These are phyloP conservation scores for Leptographium procerum DNA, from an alignment of 2,329 filamentous ascomycete species.

Conservation along the genomic window DNA sequence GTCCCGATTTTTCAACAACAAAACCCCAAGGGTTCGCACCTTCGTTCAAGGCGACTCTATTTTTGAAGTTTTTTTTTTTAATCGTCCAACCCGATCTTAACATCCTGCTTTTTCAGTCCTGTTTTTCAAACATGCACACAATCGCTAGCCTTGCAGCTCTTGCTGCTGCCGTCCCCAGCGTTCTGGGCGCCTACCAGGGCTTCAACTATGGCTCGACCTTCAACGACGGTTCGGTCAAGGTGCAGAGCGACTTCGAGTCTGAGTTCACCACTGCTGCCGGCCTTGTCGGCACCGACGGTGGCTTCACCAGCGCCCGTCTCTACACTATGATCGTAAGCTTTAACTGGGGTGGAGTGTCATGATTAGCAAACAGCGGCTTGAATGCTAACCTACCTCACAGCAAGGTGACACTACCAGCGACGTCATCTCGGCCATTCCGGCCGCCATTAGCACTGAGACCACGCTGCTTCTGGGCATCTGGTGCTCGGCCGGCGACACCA, in stretches of 20 bases:
- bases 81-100: too few relatives aligned
- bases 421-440: constrained; percentile 63
- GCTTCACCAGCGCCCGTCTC: constrained; percentile 55
- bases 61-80: neutral
- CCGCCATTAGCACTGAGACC: constrained; percentile 71
- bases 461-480: constrained; percentile 73
- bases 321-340: constrained; percentile 57
- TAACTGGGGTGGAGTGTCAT: too few relatives aligned
- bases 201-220: constrained; percentile 65
- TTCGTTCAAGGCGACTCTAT: neutral
- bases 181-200: constrained; percentile 34
- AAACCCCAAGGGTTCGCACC: neutral
- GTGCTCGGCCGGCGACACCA: constrained; percentile 55
- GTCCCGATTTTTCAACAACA: neutral
- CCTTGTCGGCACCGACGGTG: constrained; percentile 49
- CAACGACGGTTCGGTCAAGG: constrained; percentile 47
- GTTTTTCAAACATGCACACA: constrained; percentile 6
- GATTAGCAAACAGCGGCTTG: too few relatives aligned
- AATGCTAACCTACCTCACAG: neutral
- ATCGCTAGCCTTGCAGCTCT: constrained; percentile 9
- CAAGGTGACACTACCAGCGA: constrained; percentile 55
- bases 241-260: constrained; percentile 53
- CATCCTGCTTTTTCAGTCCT: neutral
- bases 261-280: constrained; percentile 56
- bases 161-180: constrained; percentile 12